Percentiles rank a stretch among this genome's conserved stretches.
phyloP scores from a whole-genome alignment of 495 filamentous ascomycete species.

The Tuber microsphaerosporum region DNA sequence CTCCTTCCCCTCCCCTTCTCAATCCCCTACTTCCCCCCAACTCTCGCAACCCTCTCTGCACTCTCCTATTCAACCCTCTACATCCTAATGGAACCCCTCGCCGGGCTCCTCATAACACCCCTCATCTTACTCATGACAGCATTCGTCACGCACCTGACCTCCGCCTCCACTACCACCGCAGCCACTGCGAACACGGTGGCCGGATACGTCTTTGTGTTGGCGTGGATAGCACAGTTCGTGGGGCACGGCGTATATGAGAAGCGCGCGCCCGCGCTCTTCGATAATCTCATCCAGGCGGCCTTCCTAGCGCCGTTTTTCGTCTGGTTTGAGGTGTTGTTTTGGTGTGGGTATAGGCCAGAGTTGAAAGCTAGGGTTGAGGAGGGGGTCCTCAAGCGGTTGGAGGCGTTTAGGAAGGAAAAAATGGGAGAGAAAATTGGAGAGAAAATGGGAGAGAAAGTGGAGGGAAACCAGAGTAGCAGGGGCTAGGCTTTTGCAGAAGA shows the following conservation, averaged over 20 bases:
- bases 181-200: conserved; percentile 62
- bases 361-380: conserved; percentile 71
- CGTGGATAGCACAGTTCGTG: conserved; percentile 82
- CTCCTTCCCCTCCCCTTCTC: conserved; percentile 61
- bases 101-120: conserved; percentile 64
- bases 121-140: conserved; percentile 67
- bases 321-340: conserved; percentile 91
- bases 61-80: conserved; percentile 56
- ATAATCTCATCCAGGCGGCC: conserved; percentile 83
- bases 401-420: conserved; percentile 50
- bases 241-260: conserved; percentile 88
- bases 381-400: conserved; percentile 62
- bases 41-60: conserved; percentile 67
- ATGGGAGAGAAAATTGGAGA: conserved; percentile 25
- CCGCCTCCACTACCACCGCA: conserved; percentile 51
- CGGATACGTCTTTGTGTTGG: conserved; percentile 53
- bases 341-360: conserved; percentile 80
- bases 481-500: background rate
- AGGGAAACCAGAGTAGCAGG: background rate
- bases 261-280: conserved; percentile 76
- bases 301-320: conserved; percentile 98
- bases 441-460: conserved; percentile 24
- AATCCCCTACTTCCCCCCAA: conserved; percentile 69
- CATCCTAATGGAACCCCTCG: conserved; percentile 87
- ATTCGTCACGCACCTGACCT: conserved; percentile 64